Percentiles rank a stretch among this genome's conserved stretches.
Conservation (phyloP, 371 early-diverging fungal species). For the Mycotypha africana region DNA sequence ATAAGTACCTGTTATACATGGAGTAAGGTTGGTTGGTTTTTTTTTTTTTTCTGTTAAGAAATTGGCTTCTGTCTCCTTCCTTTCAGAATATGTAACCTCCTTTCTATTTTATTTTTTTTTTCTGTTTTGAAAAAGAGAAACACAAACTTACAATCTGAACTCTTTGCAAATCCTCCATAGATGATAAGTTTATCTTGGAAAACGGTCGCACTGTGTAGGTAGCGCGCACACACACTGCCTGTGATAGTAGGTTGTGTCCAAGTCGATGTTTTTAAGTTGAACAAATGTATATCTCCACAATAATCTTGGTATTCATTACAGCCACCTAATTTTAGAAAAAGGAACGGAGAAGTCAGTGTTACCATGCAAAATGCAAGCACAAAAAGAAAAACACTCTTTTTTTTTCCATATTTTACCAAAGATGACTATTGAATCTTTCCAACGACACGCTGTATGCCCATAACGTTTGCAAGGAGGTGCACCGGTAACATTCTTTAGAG, state of each 20-base stretch:
- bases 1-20: constrained; percentile 38
- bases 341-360: background rate
- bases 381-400: too few species aligned
- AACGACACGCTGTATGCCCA: constrained; percentile 56
- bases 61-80: too few species aligned
- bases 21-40: background rate
- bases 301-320: constrained; percentile 53
- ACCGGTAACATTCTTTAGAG: constrained; percentile 36
- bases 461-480: constrained; percentile 53
- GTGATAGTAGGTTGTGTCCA: constrained; percentile 58
- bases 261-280: constrained; percentile 48
- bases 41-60: background rate
- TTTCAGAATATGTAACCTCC: too few species aligned
- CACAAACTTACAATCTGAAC: constrained; percentile 45
- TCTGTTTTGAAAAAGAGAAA: background rate
- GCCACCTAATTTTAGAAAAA: constrained; percentile 33
- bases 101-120: background rate
- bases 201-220: constrained; percentile 58
- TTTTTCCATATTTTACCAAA: constrained; percentile 50
- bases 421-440: constrained; percentile 51
- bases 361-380: too few species aligned
- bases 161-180: constrained; percentile 63
- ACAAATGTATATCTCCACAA: constrained; percentile 61
- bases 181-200: constrained; percentile 59
- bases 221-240: constrained; percentile 45